These are phyloP conservation scores for Pseudohalonectria lignicola DNA, from an alignment of 2,329 filamentous ascomycete genomes.

Conservation along the genomic window DNA sequence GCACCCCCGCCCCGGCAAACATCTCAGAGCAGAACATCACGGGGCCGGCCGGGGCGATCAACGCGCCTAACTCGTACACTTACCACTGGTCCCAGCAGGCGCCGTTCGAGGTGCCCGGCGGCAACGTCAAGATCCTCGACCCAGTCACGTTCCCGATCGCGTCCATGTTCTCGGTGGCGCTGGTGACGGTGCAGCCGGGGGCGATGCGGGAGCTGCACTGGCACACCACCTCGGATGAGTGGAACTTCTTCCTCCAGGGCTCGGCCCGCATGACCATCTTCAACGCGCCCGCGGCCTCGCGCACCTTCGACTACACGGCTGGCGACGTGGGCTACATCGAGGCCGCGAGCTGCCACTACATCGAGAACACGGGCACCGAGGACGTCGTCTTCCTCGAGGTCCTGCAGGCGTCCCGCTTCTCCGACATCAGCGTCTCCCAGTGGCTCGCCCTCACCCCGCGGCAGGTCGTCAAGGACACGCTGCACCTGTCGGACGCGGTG, in stretches of 20 bases:
- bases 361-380: constrained; percentile 49
- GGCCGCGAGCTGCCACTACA: constrained; percentile 41
- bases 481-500: constrained; percentile 15
- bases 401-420: constrained; percentile 37
- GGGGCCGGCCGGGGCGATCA: constrained; percentile 28
- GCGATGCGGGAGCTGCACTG: constrained; percentile 56
- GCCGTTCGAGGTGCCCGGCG: constrained; percentile 39
- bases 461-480: constrained; percentile 47
- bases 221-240: constrained; percentile 50
- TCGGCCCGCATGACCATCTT: constrained; percentile 45
- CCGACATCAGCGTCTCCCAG: constrained; percentile 44
- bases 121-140: constrained; percentile 49
- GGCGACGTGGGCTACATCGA: constrained; percentile 51
- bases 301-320: constrained; percentile 48
- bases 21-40: constrained; percentile 35
- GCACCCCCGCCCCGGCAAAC: constrained; percentile 31
- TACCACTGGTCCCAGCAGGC: constrained; percentile 41
- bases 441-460: constrained; percentile 47
- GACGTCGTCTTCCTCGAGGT: constrained; percentile 51
- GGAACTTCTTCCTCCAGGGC: constrained; percentile 48
- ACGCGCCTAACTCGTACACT: constrained; percentile 27
- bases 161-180: constrained; percentile 39
- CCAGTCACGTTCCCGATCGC: constrained; percentile 45
- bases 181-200: constrained; percentile 48
- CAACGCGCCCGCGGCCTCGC: constrained; percentile 32